phyloP scores from a whole-genome alignment of 495 filamentous ascomycete genomes.

The Penicillium pulvis region DNA sequence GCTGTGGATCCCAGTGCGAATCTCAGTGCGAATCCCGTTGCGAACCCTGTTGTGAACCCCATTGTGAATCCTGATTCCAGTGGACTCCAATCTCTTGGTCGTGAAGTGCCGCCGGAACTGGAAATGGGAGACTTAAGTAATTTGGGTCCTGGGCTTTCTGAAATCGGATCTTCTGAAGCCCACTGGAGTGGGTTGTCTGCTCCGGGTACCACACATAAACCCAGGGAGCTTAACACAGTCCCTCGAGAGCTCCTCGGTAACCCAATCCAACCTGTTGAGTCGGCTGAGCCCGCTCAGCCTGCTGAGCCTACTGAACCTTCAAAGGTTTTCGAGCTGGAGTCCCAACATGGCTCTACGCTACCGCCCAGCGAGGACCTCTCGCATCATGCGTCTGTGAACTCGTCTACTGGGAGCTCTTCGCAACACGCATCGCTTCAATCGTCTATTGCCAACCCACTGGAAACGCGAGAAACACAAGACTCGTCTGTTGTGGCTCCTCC shows the following conservation, averaged over 20 bases:
- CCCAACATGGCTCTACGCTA: background rate
- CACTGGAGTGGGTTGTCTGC: slow-evolving; percentile 3
- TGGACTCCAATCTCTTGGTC: slow-evolving; percentile 1
- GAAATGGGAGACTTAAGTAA: background rate
- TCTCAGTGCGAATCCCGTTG: background rate
- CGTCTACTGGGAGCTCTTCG: background rate
- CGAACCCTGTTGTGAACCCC: background rate
- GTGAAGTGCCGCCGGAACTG: background rate
- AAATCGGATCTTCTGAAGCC: background rate
- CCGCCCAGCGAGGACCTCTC: background rate
- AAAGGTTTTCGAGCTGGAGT: background rate
- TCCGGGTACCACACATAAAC: background rate
- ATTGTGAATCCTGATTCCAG: background rate
- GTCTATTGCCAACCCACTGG: background rate
- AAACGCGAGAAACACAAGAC: background rate
- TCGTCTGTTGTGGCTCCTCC: background rate
- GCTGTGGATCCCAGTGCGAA: background rate
- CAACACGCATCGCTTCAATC: background rate
- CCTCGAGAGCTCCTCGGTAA: slow-evolving; percentile 3
- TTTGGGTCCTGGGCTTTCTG: background rate
- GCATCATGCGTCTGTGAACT: background rate
- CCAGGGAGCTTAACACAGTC: background rate
- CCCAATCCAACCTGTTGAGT: background rate
- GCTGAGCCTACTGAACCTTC: background rate
- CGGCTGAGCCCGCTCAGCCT: background rate